These are phyloP conservation scores for Yamadazyma oceani DNA, from an alignment of 1,139 yeast genomes.

Conservation along the genomic window DNA sequence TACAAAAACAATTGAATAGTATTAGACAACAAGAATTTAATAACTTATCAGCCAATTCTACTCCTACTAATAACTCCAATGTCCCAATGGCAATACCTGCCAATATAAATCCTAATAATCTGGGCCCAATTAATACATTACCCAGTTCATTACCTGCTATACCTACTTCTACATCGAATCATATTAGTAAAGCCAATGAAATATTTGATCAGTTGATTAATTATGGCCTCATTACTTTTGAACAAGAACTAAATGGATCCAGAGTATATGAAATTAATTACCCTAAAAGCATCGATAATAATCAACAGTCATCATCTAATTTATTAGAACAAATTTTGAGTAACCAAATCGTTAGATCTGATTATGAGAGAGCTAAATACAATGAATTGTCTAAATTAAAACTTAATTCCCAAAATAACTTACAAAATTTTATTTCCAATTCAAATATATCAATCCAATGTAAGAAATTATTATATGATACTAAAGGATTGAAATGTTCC, in stretches of 20 bases:
- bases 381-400: conserved; percentile 30
- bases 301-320: conserved; percentile 21
- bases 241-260: conserved; percentile 46
- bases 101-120: too few relatives aligned
- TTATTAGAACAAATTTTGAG: conserved; percentile 36
- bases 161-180: conserved; percentile 1
- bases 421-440: conserved; percentile 41
- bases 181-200: conserved; percentile 19
- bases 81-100: too few relatives aligned
- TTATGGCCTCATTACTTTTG: conserved; percentile 40
- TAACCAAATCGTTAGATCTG: conserved; percentile 26
- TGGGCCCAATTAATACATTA: background rate
- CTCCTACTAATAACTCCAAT: conserved; percentile 9
- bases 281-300: conserved; percentile 25
- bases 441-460: conserved; percentile 30
- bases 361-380: conserved; percentile 30
- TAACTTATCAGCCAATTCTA: conserved; percentile 10
- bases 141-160: conserved; percentile 2
- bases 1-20: conserved; percentile 34
- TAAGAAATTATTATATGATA: conserved; percentile 49
- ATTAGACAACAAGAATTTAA: conserved; percentile 38
- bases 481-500: conserved; percentile 78
- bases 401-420: conserved; percentile 19
- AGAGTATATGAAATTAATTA: conserved; percentile 34
- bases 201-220: conserved; percentile 35